Evolutionary conservation across 176 grass and related monocot genomes (phyloP), one percentile per base, ranked within the genome.

Genomic region (Triticum timopheevii): DNA sequence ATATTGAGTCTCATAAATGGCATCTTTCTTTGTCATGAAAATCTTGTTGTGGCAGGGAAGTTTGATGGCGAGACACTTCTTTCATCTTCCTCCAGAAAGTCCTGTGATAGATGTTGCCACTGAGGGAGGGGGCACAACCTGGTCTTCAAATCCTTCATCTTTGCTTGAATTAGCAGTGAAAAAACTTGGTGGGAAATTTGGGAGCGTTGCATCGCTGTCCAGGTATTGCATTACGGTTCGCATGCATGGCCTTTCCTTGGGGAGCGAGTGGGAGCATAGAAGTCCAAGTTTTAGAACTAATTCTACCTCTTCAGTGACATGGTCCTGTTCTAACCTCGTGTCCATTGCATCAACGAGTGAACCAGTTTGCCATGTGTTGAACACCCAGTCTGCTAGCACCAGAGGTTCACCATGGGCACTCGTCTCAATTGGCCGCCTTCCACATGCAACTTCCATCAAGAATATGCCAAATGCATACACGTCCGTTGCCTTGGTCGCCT

Each of bases 401-500:
- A 49, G 3, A 49, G 56, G 82, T 20, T 84, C 82, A 15, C 58
- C 58, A 65, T 71, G 11, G 12, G 70, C 38, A 13, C n/a, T 45
- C 17, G 31, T 25, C 56, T 17, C 39, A 20, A 84, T 10, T 13
- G 82, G 82, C 6, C 36, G 56, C 8, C 82, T 45, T 75, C 49
- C 81, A 13, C 68, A 83, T 6, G 65, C 54, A 0, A 83, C 34
- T 56, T 83, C 81, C 81, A 83, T 30, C 68, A 83, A 28, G 3
- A 44, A 61, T 56, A 83, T 56, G 4, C 81, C 81, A 4, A 83
- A 83, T 16, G 81, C 81, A 40, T 61, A 83, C 16, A 83, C 23
- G 0, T 83, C 68, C 6, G 68, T 83, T 27, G 68, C 81, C 35
- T 83, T 83, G 52, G 81, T 73, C 0, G 35, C 81, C 23, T 83